These are phyloP conservation scores for Geranium rotundifolium DNA, from an alignment of 345 rosid species.

Conservation along the genomic window DNA sequence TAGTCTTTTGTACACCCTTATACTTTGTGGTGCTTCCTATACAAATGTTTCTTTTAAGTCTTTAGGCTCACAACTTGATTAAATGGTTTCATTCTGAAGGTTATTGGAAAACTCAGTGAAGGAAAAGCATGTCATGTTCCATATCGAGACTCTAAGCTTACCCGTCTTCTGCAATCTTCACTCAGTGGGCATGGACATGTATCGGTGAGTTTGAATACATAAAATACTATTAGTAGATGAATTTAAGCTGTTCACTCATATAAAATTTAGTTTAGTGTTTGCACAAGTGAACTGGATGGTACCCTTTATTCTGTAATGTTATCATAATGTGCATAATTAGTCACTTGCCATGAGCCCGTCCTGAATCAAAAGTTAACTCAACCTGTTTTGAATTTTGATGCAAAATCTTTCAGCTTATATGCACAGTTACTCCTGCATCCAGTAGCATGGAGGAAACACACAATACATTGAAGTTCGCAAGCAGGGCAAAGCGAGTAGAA, in stretches of 20 bases:
- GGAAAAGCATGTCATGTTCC: conserved; percentile 99
- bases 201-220: conserved; percentile 49
- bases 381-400: conserved; percentile 9
- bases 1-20: neutral
- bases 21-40: neutral
- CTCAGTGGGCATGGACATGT: conserved; percentile 97
- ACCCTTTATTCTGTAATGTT: neutral
- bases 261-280: neutral
- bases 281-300: neutral
- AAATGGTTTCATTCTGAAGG: conserved; percentile 42
- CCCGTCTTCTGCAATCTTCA: conserved; percentile 97
- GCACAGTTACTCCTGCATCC: conserved; percentile 97
- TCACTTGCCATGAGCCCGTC: neutral
- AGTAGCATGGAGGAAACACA: conserved; percentile 98
- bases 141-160: conserved; percentile 94
- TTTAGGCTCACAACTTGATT: conserved; percentile 1
- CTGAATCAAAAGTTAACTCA: neutral
- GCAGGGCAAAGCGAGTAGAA: conserved; percentile 94
- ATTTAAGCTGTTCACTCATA: neutral
- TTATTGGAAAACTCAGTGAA: conserved; percentile 94
- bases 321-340: neutral
- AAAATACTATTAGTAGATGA: neutral
- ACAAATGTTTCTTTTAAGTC: neutral
- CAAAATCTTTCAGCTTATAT: conserved; percentile 62
- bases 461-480: conserved; percentile 93